These are phyloP conservation scores for Paramecium caudatum DNA, from an alignment of 73 alveolate species.

Conservation along the genomic window DNA sequence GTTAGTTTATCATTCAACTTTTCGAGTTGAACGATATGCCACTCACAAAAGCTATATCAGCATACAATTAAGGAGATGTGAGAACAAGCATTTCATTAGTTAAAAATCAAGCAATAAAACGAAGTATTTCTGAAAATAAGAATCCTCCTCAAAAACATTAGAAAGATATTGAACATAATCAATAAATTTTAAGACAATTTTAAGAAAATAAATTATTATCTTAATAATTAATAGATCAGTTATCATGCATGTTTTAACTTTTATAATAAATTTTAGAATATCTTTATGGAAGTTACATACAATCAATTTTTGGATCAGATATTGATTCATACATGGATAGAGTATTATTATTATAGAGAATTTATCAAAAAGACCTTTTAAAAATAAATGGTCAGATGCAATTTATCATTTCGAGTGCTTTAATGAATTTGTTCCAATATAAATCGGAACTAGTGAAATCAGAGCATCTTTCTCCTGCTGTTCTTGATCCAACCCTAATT, in stretches of 20 bases:
- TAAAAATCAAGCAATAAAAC: not conserved
- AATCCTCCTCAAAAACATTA: not conserved
- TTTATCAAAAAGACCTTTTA: constrained; percentile 9
- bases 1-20: constrained; percentile 11
- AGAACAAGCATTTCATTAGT: constrained; percentile 12
- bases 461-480: not conserved
- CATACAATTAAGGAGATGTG: constrained; percentile 40
- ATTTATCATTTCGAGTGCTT: not conserved
- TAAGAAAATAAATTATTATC: not conserved
- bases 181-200: not conserved
- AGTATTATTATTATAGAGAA: not conserved
- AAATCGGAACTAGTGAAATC: not conserved
- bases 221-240: not conserved
- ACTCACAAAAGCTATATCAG: not conserved
- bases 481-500: not conserved
- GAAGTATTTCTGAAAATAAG: constrained; percentile 14
- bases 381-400: not conserved
- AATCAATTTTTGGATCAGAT: not conserved
- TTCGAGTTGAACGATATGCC: not conserved
- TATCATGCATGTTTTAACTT: not conserved
- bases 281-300: not conserved
- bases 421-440: not conserved
- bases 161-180: not conserved
- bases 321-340: constrained; percentile 17
- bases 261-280: not conserved